Base-by-base conservation (phyloP, 2,329 filamentous ascomycete genomes). In the Apiospora marii region DNA sequence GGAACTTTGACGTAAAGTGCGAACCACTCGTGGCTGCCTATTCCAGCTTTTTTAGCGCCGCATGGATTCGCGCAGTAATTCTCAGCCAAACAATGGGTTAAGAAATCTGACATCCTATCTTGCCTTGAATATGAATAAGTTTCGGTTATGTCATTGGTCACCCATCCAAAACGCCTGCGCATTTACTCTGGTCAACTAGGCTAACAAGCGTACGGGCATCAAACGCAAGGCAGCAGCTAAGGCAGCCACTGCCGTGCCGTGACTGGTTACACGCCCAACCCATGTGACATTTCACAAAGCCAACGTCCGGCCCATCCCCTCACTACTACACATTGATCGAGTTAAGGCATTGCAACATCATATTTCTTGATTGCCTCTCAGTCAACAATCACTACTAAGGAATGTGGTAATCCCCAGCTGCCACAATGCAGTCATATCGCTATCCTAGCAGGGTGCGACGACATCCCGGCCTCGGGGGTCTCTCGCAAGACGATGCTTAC, bases 141-240 rank as follows among this genome's bases (percentile, higher is more conserved):
- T 22, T n/a, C 22, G 7, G 3, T n/a, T n/a, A 8, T 22, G 6
- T n/a, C 19, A 58, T 30, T 16, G 24, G 16, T 1, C 30, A 30
- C 5, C 24, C 1, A 24, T 24, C 24, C 27, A 30, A 13, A 14
- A 58, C 27, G 34, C 0, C 27, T 14, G 27, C 5, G 27, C 27
- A 22, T 16, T 34, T 19, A 34, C 22, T 58, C 5, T 19, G 3
- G 12, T 22, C 24, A 22, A 34, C 27, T 16, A 58, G 27, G 49
- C 13, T 53, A 3, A 27, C 27, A 58, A 34, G 22, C 6, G 51
- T 30, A 24, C 27, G 24, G 27, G 27, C 14, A 3, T 7, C 4
- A 16, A 24, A 22, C 6, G 58, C 58, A 41, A 41, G 58, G 58
- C 58, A 64, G 34, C 58, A 64, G 58, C 58, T 41, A 64, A 64